These are phyloP conservation scores for Solanum hybrid DNA, from an alignment of 305 asterid genomes.

Conservation along the genomic window DNA sequence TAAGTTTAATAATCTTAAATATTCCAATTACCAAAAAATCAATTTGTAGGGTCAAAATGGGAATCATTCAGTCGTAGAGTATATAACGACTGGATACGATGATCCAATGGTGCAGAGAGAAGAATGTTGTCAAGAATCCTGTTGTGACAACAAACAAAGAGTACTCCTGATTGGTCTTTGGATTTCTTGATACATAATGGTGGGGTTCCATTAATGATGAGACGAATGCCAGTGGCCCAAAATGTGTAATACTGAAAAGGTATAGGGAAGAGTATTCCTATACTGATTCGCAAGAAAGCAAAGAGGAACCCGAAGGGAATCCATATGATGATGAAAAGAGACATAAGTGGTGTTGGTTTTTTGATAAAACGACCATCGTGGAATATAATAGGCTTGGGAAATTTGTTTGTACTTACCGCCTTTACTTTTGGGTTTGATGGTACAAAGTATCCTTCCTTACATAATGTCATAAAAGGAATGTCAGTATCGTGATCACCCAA, in stretches of 20 bases:
- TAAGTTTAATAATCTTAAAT: not conserved
- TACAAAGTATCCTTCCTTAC: conserved; percentile 13
- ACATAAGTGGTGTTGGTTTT: conserved; percentile 14
- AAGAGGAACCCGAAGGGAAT: conserved; percentile 12
- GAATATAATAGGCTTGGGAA: conserved; percentile 12
- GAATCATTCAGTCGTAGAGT: conserved; percentile 3
- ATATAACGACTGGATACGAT: not conserved
- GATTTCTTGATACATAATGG: not conserved
- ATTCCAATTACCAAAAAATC: not conserved
- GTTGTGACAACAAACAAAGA: conserved; percentile 16
- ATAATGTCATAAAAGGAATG: conserved; percentile 5
- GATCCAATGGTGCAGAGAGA: not conserved
- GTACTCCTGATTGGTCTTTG: not conserved
- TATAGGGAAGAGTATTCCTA: not conserved
- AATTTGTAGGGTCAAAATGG: not conserved
- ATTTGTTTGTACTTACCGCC: not conserved
- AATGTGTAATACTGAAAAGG: not conserved
- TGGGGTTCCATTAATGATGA: conserved; percentile 10
- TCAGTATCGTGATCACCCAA: conserved; percentile 12
- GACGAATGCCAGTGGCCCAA: not conserved
- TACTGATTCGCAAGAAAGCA: not conserved
- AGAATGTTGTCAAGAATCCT: conserved; percentile 1
- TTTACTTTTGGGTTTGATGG: not conserved
- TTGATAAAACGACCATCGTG: conserved; percentile 16
- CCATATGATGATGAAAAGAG: conserved; percentile 14